A percentile compares a stretch with the other conserved stretches of the same genome.
phyloP scores from a whole-genome alignment of 2,329 filamentous ascomycete species.

The Alternaria atra region DNA sequence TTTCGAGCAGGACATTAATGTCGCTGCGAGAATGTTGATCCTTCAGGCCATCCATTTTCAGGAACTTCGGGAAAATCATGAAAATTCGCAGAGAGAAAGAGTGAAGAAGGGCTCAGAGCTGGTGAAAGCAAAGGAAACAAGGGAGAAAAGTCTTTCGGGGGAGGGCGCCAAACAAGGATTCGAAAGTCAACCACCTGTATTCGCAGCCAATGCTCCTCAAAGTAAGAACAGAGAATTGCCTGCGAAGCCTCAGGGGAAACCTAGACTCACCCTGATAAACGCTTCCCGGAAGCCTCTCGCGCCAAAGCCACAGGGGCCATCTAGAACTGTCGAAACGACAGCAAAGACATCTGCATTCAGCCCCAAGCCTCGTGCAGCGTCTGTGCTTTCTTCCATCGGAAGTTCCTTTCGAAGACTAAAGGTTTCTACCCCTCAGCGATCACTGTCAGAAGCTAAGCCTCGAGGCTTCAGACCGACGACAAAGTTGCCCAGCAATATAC shows the following conservation, averaged over 20 bases:
- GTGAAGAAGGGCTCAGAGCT: not conserved
- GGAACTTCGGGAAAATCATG: slow-evolving; percentile 1
- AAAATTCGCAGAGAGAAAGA: not conserved
- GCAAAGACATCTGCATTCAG: not conserved
- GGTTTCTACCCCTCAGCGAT: not conserved
- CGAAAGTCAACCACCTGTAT: not conserved
- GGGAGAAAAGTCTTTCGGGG: not conserved
- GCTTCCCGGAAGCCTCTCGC: not conserved
- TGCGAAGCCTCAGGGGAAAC: not conserved
- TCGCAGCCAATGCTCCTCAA: not conserved
- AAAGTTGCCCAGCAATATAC: not conserved
- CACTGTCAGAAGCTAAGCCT: not conserved
- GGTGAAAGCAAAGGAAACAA: not conserved
- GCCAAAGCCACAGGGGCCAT: not conserved
- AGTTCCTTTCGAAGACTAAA: not conserved
- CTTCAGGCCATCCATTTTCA: slow-evolving; percentile 17
- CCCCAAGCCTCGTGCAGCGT: not conserved
- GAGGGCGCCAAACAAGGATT: not conserved
- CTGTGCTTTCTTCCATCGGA: not conserved
- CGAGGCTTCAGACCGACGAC: not conserved
- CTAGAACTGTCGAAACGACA: not conserved
- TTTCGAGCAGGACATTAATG: not conserved
- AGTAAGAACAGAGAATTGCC: not conserved
- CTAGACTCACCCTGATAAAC: not conserved
- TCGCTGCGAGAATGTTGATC: slow-evolving; percentile 6